phyloP scores from a whole-genome alignment of 768 basidiomycete genomes.

The Amanita polypyramis region DNA sequence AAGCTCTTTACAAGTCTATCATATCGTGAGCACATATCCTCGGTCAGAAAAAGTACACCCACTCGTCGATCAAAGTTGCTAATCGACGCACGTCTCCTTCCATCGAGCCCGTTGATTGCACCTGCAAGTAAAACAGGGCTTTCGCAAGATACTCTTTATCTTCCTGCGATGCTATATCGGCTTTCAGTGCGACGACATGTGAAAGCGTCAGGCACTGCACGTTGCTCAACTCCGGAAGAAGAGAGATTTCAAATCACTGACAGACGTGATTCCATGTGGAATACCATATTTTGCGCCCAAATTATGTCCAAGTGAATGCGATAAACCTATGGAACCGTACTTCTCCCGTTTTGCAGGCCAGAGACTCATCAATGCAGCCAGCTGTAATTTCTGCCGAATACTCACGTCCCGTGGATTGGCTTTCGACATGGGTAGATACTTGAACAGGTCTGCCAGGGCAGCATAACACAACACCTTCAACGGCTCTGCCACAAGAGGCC shows the following conservation, averaged over 20 bases:
- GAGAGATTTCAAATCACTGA: constrained; percentile 20
- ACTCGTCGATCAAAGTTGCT: no score
- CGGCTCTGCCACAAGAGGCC: constrained; percentile 42
- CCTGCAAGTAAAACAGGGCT: no score
- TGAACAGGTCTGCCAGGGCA: constrained; percentile 64
- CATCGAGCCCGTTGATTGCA: no score
- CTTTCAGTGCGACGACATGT: constrained; percentile 24
- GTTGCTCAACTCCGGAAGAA: not conserved
- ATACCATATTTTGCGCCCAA: constrained; percentile 66
- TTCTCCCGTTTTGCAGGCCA: constrained; percentile 55
- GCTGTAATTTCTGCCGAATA: constrained; percentile 56
- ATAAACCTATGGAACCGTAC: constrained; percentile 42
- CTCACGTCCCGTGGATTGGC: constrained; percentile 44
- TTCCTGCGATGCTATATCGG: no score
- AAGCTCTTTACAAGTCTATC: no score
- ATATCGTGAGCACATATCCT: no score
- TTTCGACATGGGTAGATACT: constrained; percentile 57
- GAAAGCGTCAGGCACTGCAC: constrained; percentile 62
- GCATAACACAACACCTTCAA: constrained; percentile 55
- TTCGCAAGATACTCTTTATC: no score
- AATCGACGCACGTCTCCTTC: no score
- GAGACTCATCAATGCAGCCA: constrained; percentile 75
- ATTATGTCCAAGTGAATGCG: constrained; percentile 66
- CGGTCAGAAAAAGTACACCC: no score
- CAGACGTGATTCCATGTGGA: constrained; percentile 80